Evolutionary conservation across 495 filamentous ascomycete genomes (phyloP).

Genomic region (Penicillium fimorum): DNA sequence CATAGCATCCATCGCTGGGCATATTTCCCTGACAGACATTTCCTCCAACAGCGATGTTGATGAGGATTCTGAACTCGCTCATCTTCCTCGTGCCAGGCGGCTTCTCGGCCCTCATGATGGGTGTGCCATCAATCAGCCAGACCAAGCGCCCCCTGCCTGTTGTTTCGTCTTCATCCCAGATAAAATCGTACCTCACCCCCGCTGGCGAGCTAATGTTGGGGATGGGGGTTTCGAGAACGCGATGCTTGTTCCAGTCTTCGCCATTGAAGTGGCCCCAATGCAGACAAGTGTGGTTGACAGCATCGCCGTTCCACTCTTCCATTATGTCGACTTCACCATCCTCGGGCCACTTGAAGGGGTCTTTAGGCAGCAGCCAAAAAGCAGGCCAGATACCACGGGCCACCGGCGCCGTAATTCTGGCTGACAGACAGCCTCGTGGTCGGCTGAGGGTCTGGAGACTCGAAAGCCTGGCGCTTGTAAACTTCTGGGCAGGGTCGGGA

Average conservation of each 20-base stretch:
- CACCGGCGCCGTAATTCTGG: constrained; percentile 28
- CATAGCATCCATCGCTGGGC: constrained; percentile 29
- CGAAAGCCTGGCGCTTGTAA: constrained; percentile 29
- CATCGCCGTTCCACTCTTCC: constrained; percentile 32
- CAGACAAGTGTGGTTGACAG: constrained; percentile 30
- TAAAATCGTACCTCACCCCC: constrained; percentile 29
- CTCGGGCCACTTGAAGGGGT: constrained; percentile 33
- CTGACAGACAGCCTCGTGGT: constrained; percentile 30
- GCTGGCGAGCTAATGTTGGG: constrained; percentile 25
- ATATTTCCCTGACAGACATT: constrained; percentile 33
- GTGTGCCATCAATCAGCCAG: constrained; percentile 29
- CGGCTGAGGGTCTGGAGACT: constrained; percentile 28
- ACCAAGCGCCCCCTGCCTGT: constrained; percentile 26
- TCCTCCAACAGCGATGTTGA: constrained; percentile 32
- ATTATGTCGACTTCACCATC: constrained; percentile 33
- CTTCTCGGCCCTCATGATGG: constrained; percentile 31
- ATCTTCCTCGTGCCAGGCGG: constrained; percentile 31
- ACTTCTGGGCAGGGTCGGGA: constrained; percentile 26
- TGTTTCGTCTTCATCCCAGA: constrained; percentile 30
- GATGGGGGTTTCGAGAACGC: constrained; percentile 29
- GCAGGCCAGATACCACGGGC: constrained; percentile 32
- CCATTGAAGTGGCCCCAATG: constrained; percentile 33
- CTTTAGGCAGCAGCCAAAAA: constrained; percentile 36
- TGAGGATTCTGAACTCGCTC: constrained; percentile 32
- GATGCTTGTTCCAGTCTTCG: constrained; percentile 33